These are phyloP conservation scores for Lecanicillium sp. DNA, from an alignment of 2,329 filamentous ascomycete genomes.

Conservation along the genomic window DNA sequence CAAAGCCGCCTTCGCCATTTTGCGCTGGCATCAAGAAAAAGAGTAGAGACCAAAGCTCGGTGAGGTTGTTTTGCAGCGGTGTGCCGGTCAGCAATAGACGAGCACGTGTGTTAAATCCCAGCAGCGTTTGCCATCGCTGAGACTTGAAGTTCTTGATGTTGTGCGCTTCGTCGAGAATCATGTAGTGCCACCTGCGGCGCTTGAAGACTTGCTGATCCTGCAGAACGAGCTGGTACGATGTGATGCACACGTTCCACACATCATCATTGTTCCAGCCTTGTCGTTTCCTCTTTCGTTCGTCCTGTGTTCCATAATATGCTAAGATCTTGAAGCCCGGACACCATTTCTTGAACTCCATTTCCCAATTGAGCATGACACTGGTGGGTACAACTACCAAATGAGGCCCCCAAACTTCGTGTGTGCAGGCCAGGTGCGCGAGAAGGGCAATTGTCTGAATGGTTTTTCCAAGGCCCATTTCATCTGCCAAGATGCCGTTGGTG, in stretches of 20 bases:
- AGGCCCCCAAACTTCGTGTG: slow-evolving; percentile 89
- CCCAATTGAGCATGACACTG: slow-evolving; percentile 98
- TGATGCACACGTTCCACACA: slow-evolving; percentile 95
- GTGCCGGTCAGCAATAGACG: slow-evolving; percentile 88
- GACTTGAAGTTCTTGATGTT: slow-evolving; percentile 99
- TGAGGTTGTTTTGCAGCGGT: slow-evolving; percentile 92
- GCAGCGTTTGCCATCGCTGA: slow-evolving; percentile 89
- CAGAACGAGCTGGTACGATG: slow-evolving; percentile 92
- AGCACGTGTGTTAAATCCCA: slow-evolving; percentile 87
- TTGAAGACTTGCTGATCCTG: slow-evolving; percentile 94
- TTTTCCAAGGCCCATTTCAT: slow-evolving; percentile 98
- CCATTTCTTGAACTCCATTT: slow-evolving; percentile 99
- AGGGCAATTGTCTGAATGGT: slow-evolving; percentile 97
- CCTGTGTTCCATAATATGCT: slow-evolving; percentile 90
- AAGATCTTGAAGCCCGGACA: slow-evolving; percentile 96
- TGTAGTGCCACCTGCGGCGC: slow-evolving; percentile 89
- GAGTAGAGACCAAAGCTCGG: slow-evolving; percentile 91
- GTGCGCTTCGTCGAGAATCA: slow-evolving; percentile 96
- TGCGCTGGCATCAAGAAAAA: slow-evolving; percentile 96
- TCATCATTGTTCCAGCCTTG: slow-evolving; percentile 91
- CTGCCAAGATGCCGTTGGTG: slow-evolving; percentile 92
- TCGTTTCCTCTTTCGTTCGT: slow-evolving; percentile 86
- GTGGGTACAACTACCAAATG: slow-evolving; percentile 95
- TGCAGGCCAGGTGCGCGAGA: slow-evolving; percentile 83
- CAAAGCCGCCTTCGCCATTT: slow-evolving; percentile 81